A percentile compares a stretch with the other conserved stretches of the same genome.
These are phyloP conservation scores for Leishmania turanica DNA, from an alignment of 208 protist species.

Conservation along the genomic window DNA sequence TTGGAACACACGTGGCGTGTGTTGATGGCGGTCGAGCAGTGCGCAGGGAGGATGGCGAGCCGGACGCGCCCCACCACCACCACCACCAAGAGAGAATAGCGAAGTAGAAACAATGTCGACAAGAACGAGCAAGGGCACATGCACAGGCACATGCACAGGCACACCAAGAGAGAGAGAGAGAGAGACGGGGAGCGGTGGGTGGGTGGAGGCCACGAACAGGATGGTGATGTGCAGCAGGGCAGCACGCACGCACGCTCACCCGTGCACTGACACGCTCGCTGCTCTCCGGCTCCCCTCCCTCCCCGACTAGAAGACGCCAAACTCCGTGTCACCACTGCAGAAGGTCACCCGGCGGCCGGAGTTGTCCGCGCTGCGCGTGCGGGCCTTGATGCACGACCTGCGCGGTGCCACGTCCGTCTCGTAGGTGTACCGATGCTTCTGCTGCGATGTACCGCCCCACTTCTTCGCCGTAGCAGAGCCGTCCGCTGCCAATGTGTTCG, in stretches of 20 bases:
- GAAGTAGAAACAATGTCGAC: neutral
- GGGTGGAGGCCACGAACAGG: neutral
- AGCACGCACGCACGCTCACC: neutral
- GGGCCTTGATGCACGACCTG: constrained; percentile 8
- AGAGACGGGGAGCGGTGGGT: neutral
- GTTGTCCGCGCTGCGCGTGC: neutral
- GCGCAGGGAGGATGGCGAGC: no score
- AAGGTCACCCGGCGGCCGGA: constrained; percentile 34
- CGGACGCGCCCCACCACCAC: no score
- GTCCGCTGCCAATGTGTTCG: neutral
- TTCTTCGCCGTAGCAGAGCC: neutral
- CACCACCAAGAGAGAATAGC: neutral
- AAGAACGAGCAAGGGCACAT: neutral
- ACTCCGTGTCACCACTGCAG: constrained; percentile 52
- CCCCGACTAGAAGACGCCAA: constrained; percentile 55
- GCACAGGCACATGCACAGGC: neutral
- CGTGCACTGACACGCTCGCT: neutral
- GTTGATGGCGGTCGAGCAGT: no score
- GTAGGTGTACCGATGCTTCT: constrained; percentile 20
- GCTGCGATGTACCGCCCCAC: neutral
- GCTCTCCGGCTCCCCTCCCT: no score
- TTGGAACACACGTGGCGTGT: no score
- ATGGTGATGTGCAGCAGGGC: neutral
- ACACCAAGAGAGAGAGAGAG: neutral
- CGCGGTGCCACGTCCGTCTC: constrained; percentile 1